A percentile compares a stretch with the other conserved stretches of the same genome.
phyloP scores from a whole-genome alignment of 2,329 filamentous ascomycete genomes.

The Trichoderma semiorbis region DNA sequence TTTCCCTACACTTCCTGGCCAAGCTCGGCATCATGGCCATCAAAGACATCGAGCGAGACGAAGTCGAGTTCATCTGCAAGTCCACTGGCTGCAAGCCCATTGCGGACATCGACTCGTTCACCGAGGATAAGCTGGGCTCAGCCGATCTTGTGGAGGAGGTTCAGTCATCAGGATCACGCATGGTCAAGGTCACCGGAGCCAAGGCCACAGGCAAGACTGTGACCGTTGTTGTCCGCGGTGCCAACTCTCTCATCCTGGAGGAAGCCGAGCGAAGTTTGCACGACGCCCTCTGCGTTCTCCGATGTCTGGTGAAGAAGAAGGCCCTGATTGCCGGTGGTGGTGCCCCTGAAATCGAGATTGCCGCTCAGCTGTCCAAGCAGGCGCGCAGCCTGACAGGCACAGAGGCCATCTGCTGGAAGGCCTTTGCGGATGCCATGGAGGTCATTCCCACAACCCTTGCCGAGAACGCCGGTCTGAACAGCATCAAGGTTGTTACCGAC shows the following conservation, averaged over 20 bases:
- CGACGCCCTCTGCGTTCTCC: slow-evolving; percentile 95
- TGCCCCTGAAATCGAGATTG: slow-evolving; percentile 94
- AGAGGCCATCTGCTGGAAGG: slow-evolving; percentile 98
- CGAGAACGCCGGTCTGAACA: slow-evolving; percentile 96
- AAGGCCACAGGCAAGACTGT: slow-evolving; percentile 83
- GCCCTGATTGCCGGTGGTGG: slow-evolving; percentile 97
- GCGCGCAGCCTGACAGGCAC: slow-evolving; percentile 83
- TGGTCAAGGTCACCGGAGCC: slow-evolving; percentile 93
- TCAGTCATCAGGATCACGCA: slow-evolving; percentile 79
- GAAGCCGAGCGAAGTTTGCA: slow-evolving; percentile 96
- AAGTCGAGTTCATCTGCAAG: slow-evolving; percentile 99
- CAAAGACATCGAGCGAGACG: slow-evolving; percentile 97
- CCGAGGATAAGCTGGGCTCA: slow-evolving; percentile 93
- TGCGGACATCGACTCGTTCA: slow-evolving; percentile 96
- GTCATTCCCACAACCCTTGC: slow-evolving; percentile 94
- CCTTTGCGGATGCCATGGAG: slow-evolving; percentile 95
- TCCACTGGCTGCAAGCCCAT: slow-evolving; percentile 98
- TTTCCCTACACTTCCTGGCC: slow-evolving; percentile 94
- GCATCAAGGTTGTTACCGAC: slow-evolving; percentile 97
- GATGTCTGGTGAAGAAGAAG: slow-evolving; percentile 98
- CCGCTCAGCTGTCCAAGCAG: slow-evolving; percentile 77
- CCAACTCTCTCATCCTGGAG: slow-evolving; percentile 90
- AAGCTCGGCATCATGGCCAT: slow-evolving; percentile 93
- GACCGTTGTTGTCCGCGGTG: slow-evolving; percentile 89
- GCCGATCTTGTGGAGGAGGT: slow-evolving; percentile 94